These are phyloP conservation scores for Mangifera indica DNA, from an alignment of 345 rosid species.

Conservation along the genomic window DNA sequence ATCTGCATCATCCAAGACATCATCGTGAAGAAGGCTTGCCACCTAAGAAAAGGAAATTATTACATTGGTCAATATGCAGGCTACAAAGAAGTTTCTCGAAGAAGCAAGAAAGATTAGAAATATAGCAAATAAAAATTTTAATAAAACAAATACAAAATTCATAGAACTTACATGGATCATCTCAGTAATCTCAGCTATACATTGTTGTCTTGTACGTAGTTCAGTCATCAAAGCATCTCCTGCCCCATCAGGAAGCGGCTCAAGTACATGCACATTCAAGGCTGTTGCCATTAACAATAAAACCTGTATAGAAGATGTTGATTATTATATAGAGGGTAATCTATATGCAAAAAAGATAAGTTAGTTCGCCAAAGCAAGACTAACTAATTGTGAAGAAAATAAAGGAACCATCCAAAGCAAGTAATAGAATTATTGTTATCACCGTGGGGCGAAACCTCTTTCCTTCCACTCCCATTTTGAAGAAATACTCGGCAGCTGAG, in stretches of 20 bases:
- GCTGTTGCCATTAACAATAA: slow-evolving; percentile 86
- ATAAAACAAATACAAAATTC: slow-evolving; percentile 3
- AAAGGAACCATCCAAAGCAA: not conserved
- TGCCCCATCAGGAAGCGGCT: slow-evolving; percentile 30
- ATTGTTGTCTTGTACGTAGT: slow-evolving; percentile 74
- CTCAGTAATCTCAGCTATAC: slow-evolving; percentile 85
- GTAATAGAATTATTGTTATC: slow-evolving; percentile 20
- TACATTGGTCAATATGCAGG: slow-evolving; percentile 10
- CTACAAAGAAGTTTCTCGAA: not conserved
- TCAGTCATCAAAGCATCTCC: slow-evolving; percentile 44
- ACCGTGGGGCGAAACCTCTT: slow-evolving; percentile 97
- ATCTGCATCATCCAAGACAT: slow-evolving; percentile 93
- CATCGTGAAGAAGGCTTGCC: slow-evolving; percentile 93
- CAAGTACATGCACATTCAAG: slow-evolving; percentile 46
- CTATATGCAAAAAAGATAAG: not conserved
- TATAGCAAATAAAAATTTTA: not conserved
- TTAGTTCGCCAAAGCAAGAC: not conserved
- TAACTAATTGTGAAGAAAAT: too few relatives aligned
- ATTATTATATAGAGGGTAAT: not conserved
- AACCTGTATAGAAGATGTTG: slow-evolving; percentile 42
- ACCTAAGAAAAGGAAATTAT: slow-evolving; percentile 43
- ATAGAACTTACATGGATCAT: slow-evolving; percentile 85
- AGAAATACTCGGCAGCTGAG: slow-evolving; percentile 95
- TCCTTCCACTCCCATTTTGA: slow-evolving; percentile 86
- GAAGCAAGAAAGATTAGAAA: not conserved